Evolutionary conservation across 2,329 filamentous ascomycete species (phyloP), one percentile per base, ranked within the genome.

Genomic region (Alternaria atra): DNA sequence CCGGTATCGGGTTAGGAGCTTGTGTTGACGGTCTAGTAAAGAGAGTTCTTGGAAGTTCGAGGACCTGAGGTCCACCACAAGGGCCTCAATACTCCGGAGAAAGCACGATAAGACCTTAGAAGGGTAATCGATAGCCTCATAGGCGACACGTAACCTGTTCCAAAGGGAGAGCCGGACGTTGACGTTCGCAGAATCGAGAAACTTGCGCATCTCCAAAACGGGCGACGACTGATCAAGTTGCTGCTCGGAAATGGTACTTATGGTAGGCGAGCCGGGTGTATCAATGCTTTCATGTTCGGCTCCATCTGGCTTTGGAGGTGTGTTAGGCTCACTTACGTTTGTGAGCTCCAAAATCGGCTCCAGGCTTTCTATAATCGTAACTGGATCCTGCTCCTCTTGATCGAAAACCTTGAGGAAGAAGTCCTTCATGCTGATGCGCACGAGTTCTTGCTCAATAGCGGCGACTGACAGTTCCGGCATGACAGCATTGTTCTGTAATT

Each of bases 391-490:
- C 60, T 90, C 87, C 58, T 95, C 91, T 37, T 93, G 89, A 61
- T 92, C 91, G 75, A 98, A 98, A 0, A 99, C 87, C 37, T 90
- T 92, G 52, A 93, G 85, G 78, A 99, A 98, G 77, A 98, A 98
- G 73, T 97, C 94, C 87, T 97, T 95, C 0, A 94, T 98, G 13
- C 92, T 97, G 34, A 98, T 85, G 71, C 94, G 93, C 12, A 92
- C 94, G 27, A 97, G 90, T 75, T 99, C 94, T 55, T 93, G 89
- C 64, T 98, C 94, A 7, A 95, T 90, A 0, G 93, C 92, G n/a
- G 86, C 85, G 2, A 88, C 81, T 0, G 94, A 97, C 51, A 99
- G 86, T 64, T 95, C 91, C 0, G 93, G 88, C 89, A 99, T 97
- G 20, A 94, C 86, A 1, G 88, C 86, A 73, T 97, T 98, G 77